phyloP scores from a whole-genome alignment of 1,139 yeast species.

The Pichiaceae sp. region DNA sequence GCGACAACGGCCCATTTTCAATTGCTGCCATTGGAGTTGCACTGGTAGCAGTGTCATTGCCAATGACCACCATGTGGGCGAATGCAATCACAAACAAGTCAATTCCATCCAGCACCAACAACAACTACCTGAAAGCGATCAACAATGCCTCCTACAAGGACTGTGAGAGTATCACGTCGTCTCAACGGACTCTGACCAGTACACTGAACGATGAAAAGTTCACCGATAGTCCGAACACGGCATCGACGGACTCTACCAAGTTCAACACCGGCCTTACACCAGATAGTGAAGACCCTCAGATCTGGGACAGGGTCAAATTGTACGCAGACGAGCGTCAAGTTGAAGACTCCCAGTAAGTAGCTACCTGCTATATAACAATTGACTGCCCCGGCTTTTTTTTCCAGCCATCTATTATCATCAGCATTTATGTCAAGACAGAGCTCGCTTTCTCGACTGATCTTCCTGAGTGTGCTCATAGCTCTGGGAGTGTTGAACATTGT shows the following conservation, averaged over 20 bases:
- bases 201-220: not conserved
- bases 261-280: constrained; percentile 1
- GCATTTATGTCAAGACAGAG: constrained; percentile 2
- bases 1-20: constrained; percentile 12
- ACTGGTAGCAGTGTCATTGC: constrained; percentile 52
- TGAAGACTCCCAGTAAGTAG: no score
- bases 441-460: constrained; percentile 60
- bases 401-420: no score
- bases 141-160: constrained; percentile 1
- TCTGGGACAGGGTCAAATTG: constrained; percentile 23
- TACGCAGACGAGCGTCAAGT: constrained; percentile 16
- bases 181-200: not conserved
- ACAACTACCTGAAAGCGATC: constrained; percentile 8
- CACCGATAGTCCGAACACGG: not conserved
- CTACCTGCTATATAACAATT: no score
- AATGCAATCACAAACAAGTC: constrained; percentile 19
- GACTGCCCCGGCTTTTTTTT: no score
- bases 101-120: constrained; percentile 20
- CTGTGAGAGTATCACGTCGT: not conserved
- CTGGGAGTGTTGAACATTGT: constrained; percentile 67
- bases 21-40: constrained; percentile 23
- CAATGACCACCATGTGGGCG: constrained; percentile 88
- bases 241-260: not conserved
- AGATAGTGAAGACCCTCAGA: constrained; percentile 10
- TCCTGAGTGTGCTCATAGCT: constrained; percentile 62